Evolutionary conservation across 2,329 filamentous ascomycete species (phyloP).

Genomic region (Stenocarpella maydis): DNA sequence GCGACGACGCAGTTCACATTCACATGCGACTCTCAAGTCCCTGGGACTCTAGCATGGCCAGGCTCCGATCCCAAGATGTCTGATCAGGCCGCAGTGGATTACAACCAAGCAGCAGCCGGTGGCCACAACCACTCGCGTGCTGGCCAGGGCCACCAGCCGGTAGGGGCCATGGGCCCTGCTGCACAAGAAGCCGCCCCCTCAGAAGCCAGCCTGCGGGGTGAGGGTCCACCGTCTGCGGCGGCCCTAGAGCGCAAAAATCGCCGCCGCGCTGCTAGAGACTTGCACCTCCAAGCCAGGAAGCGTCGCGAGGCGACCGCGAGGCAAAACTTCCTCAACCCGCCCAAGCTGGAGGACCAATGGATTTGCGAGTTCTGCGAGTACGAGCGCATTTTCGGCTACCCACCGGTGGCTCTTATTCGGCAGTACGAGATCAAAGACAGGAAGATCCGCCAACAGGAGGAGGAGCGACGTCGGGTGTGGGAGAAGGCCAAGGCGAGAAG

Average conservation of each 20-base stretch:
- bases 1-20: constrained; percentile 94
- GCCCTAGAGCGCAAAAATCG: constrained; percentile 46
- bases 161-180: neutral
- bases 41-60: constrained; percentile 80
- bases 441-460: constrained; percentile 80
- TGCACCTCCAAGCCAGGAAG: constrained; percentile 77
- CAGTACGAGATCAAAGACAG: constrained; percentile 96
- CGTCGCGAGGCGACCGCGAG: constrained; percentile 81
- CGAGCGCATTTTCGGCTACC: constrained; percentile 90
- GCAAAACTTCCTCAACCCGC: constrained; percentile 78
- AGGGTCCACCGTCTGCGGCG: constrained; percentile 25
- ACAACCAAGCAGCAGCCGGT: constrained; percentile 36
- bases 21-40: constrained; percentile 89
- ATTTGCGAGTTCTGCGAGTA: constrained; percentile 99
- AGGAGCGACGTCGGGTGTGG: constrained; percentile 83
- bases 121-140: constrained; percentile 32
- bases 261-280: constrained; percentile 73
- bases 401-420: constrained; percentile 83
- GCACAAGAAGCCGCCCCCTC: constrained; percentile 24
- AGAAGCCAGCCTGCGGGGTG: constrained; percentile 30
- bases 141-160: constrained; percentile 16
- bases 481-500: constrained; percentile 96
- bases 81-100: constrained; percentile 29
- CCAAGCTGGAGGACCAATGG: constrained; percentile 78
- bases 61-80: constrained; percentile 52